A percentile compares a stretch with the other conserved stretches of the same genome.
Evolutionary conservation across 2,329 filamentous ascomycete species (phyloP).

Genomic region (Fusarium goolgardi): DNA sequence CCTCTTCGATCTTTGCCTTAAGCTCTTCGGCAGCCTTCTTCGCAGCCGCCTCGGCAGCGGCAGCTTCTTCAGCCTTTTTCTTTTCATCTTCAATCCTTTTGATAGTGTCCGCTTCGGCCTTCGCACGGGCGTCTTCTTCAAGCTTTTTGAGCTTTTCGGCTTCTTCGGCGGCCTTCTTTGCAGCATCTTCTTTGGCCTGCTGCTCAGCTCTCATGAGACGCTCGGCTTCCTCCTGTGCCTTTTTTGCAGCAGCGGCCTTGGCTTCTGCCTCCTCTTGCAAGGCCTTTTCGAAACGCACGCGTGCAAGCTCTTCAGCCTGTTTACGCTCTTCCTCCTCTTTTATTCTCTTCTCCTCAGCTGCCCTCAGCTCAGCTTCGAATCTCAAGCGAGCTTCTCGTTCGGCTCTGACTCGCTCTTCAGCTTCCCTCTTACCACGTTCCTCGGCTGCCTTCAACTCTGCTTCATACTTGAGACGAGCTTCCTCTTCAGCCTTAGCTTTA

Average conservation of each 20-base stretch:
- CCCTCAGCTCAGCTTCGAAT: slow-evolving; percentile 56
- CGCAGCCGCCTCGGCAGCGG: slow-evolving; percentile 61
- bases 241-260: slow-evolving; percentile 56
- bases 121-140: slow-evolving; percentile 55
- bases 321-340: slow-evolving; percentile 54
- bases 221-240: slow-evolving; percentile 58
- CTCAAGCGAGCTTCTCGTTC: slow-evolving; percentile 54
- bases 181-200: slow-evolving; percentile 56
- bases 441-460: slow-evolving; percentile 58
- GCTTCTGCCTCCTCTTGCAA: slow-evolving; percentile 57
- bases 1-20: slow-evolving; percentile 67
- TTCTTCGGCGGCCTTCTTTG: slow-evolving; percentile 53
- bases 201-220: slow-evolving; percentile 54
- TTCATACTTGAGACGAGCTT: slow-evolving; percentile 61
- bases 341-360: slow-evolving; percentile 58
- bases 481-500: slow-evolving; percentile 58
- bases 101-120: slow-evolving; percentile 53
- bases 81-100: slow-evolving; percentile 58
- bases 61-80: slow-evolving; percentile 53
- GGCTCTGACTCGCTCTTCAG: slow-evolving; percentile 58
- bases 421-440: slow-evolving; percentile 59
- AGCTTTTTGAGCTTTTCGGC: slow-evolving; percentile 58
- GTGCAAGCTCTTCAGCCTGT: slow-evolving; percentile 62
- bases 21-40: slow-evolving; percentile 70
- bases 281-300: slow-evolving; percentile 56